Conservation (phyloP, 2,329 filamentous ascomycete species). For the Penicillium sp. region DNA sequence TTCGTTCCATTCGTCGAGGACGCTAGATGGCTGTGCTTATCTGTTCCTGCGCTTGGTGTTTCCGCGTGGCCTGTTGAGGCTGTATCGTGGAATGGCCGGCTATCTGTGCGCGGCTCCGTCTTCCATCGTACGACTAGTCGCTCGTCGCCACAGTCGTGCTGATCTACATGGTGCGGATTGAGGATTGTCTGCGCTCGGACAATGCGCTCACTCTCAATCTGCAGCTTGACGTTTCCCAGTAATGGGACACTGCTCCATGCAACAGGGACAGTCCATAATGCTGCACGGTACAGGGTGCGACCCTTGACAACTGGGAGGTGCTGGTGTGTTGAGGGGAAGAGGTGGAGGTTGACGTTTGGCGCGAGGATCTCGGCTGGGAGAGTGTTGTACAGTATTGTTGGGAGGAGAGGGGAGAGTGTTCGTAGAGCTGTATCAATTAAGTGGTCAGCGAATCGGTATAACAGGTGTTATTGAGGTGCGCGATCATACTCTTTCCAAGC, state of each 20-base stretch:
- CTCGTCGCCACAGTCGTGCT: constrained; percentile 50
- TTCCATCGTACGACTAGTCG: constrained; percentile 90
- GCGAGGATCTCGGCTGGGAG: constrained; percentile 59
- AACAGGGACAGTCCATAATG: constrained; percentile 91
- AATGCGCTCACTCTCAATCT: constrained; percentile 87
- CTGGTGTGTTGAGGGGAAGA: constrained; percentile 58
- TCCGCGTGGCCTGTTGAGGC: not conserved
- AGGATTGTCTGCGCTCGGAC: constrained; percentile 49
- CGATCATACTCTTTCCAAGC: constrained; percentile 55
- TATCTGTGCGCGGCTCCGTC: constrained; percentile 48
- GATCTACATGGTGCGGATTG: constrained; percentile 32
- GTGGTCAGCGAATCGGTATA: not conserved
- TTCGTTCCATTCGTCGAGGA: constrained; percentile 33
- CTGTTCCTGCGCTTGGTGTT: not conserved
- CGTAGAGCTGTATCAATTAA: constrained; percentile 47
- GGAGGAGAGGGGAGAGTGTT: constrained; percentile 57
- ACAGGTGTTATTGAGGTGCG: not conserved
- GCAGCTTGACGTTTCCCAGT: constrained; percentile 80
- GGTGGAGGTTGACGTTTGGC: constrained; percentile 57
- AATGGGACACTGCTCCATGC: constrained; percentile 92
- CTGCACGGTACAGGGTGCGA: constrained; percentile 82
- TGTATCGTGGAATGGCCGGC: constrained; percentile 17
- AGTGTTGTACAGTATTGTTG: constrained; percentile 56
- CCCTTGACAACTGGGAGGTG: constrained; percentile 85
- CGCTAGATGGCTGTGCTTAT: constrained; percentile 10